These are phyloP conservation scores for Podospora tetraspora DNA, from an alignment of 495 filamentous ascomycete species.

Conservation along the genomic window DNA sequence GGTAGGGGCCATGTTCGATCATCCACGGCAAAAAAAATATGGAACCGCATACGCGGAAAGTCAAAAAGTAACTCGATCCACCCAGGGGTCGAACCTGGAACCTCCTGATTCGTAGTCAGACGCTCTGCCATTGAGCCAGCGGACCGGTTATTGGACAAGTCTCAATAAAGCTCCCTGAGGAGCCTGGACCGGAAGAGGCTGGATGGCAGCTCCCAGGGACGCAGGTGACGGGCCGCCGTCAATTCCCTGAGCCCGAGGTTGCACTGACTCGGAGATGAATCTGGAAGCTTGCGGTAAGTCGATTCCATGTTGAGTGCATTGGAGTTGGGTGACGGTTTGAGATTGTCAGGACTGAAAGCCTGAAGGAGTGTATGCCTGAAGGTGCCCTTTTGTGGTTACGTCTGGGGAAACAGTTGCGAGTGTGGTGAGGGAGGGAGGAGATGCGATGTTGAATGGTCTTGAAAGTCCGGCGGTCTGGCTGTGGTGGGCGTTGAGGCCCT, in stretches of 20 bases:
- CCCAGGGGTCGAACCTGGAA: conserved; percentile 15
- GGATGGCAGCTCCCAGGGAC: not conserved
- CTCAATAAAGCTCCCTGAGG: not conserved
- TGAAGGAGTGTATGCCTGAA: not conserved
- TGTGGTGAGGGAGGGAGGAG: not conserved
- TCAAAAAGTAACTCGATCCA: conserved; percentile 2
- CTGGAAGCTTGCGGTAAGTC: not conserved
- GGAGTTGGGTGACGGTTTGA: not conserved
- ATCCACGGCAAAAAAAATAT: not conserved
- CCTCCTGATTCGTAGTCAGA: conserved; percentile 15
- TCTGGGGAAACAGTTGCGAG: not conserved
- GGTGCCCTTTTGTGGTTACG: not conserved
- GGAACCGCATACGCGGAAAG: not conserved
- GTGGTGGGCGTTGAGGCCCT: not conserved
- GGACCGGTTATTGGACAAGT: not conserved
- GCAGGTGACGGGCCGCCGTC: not conserved
- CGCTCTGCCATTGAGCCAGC: conserved; percentile 16
- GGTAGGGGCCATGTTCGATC: too few relatives aligned
- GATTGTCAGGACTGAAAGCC: not conserved
- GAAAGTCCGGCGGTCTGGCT: not conserved
- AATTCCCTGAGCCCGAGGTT: not conserved
- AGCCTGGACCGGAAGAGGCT: not conserved
- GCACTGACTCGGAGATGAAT: not conserved
- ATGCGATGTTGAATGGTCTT: not conserved
- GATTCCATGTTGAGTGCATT: not conserved